Base-by-base conservation (phyloP, 352 stramenopile genomes). In the Phytopythium ostracodes region DNA sequence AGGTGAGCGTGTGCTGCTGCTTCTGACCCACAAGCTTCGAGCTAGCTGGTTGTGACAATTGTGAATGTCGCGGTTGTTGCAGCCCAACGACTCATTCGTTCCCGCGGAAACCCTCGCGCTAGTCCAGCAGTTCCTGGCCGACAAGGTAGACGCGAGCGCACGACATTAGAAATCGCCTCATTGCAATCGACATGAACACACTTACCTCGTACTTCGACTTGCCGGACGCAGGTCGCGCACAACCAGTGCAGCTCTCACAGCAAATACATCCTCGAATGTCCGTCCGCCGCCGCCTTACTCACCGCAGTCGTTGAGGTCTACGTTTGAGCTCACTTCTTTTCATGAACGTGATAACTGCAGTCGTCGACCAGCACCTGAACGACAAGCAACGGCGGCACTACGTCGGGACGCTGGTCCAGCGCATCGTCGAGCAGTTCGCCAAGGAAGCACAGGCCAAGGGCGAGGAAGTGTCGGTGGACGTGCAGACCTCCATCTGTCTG, bases 401-500 rank as follows among this genome's bases (percentile, higher is more conserved):
- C 17, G 40, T 88, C 4, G 66, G 79, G 15, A 15, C 49, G n/a
- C 43, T 92, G 22, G 12, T 92, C 15, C 58, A 75, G 42, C 53
- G 56, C 6, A 60, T 91, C 40, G 56, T 71, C 8, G 56, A 72
- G 12, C 60, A 77, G 15, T 82, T 87, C 14, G 62, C 71, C 8
- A 5, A 62, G 11, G 73, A 78, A 12, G 73, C 73, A 5, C 29
- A 49, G 1, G 35, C 60, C 10, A 66, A 66, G 18, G 65, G 66
- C 49, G 56, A 72, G 31, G 81, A 87, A 14, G 60, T 84, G 31
- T 81, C 78, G 17, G 29, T 92, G 11, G 83, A 92, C 56, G 62
- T 87, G 9, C 83, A 91, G 63, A 77, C 83, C 15, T 85, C 77
- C 58, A 65, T 91, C 35, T 92, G 83, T 47, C 58, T 89, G 0